Percentiles rank a stretch among this genome's conserved stretches.
These are phyloP conservation scores for Penicillium macrosclerotiorum DNA, from an alignment of 495 filamentous ascomycete species.

Conservation along the genomic window DNA sequence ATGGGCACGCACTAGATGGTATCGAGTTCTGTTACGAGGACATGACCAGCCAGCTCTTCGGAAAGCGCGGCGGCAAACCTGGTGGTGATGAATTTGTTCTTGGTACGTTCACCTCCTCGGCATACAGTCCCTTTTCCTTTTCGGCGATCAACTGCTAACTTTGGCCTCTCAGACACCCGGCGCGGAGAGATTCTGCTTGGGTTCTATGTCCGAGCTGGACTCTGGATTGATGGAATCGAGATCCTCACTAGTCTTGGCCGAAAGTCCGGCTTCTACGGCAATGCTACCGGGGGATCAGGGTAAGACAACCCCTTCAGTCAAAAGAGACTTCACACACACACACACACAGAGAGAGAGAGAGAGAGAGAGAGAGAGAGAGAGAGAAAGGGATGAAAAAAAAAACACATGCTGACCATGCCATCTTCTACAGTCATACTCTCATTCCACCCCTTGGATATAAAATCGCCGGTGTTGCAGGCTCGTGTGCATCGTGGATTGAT, in stretches of 20 bases:
- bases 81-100: conserved; percentile 77
- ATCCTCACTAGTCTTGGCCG: conserved; percentile 85
- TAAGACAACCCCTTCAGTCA: conserved; percentile 44
- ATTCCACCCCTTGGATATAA: conserved; percentile 88
- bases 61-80: conserved; percentile 71
- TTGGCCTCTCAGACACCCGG: conserved; percentile 64
- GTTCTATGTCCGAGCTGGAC: conserved; percentile 77
- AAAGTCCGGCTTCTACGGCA: conserved; percentile 82
- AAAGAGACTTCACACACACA: background rate
- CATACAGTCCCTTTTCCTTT: too few species aligned
- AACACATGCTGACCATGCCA: conserved; percentile 17
- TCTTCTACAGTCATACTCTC: conserved; percentile 67
- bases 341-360: too few species aligned
- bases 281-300: conserved; percentile 76
- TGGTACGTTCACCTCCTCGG: conserved; percentile 46
- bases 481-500: conserved; percentile 79
- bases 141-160: conserved; percentile 22
- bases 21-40: conserved; percentile 95
- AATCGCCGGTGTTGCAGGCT: conserved; percentile 83
- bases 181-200: conserved; percentile 84
- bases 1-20: conserved; percentile 76
- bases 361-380: too few species aligned
- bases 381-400: too few species aligned
- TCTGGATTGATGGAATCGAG: conserved; percentile 89
- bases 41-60: conserved; percentile 81